Conservation (phyloP, 371 early-diverging fungal species). For the Batkoa obscura region DNA sequence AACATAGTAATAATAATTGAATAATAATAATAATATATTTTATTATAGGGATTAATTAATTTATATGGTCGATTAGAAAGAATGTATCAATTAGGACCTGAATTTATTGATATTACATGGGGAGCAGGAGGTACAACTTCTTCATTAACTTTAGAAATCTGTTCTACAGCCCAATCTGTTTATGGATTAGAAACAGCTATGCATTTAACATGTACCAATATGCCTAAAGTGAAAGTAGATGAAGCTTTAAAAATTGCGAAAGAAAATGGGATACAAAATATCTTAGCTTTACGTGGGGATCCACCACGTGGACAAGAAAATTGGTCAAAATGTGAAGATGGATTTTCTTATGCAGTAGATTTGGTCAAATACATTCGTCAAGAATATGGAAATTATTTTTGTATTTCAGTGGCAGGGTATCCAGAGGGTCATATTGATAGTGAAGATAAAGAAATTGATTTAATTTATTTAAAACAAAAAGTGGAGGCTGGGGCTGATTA, state of each 20-base stretch:
- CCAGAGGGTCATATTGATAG: slow-evolving; percentile 66
- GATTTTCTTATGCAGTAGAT: slow-evolving; percentile 63
- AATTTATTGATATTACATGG: slow-evolving; percentile 91
- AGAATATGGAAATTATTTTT: slow-evolving; percentile 75
- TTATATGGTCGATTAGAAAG: slow-evolving; percentile 78
- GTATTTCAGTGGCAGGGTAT: slow-evolving; percentile 64
- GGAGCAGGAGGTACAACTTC: slow-evolving; percentile 74
- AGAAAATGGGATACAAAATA: slow-evolving; percentile 71
- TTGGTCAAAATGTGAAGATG: slow-evolving; percentile 49
- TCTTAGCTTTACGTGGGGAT: slow-evolving; percentile 80
- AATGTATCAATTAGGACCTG: slow-evolving; percentile 76
- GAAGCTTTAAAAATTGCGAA: slow-evolving; percentile 55
- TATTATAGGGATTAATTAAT: slow-evolving; percentile 49
- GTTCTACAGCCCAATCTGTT: slow-evolving; percentile 64
- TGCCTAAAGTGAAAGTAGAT: slow-evolving; percentile 64
- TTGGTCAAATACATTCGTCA: slow-evolving; percentile 63
- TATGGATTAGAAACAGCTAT: slow-evolving; percentile 78
- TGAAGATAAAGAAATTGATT: slow-evolving; percentile 37
- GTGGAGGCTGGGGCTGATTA: slow-evolving; percentile 73
- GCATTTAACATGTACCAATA: slow-evolving; percentile 89
- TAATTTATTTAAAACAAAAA: slow-evolving; percentile 55
- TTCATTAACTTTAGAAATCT: slow-evolving; percentile 60
- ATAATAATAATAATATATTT: neutral
- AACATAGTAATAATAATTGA: neutral
- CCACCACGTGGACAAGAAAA: slow-evolving; percentile 56